Base-by-base conservation (phyloP, 192 early-diverging fungal genomes). In the Coemansia sp. region DNA sequence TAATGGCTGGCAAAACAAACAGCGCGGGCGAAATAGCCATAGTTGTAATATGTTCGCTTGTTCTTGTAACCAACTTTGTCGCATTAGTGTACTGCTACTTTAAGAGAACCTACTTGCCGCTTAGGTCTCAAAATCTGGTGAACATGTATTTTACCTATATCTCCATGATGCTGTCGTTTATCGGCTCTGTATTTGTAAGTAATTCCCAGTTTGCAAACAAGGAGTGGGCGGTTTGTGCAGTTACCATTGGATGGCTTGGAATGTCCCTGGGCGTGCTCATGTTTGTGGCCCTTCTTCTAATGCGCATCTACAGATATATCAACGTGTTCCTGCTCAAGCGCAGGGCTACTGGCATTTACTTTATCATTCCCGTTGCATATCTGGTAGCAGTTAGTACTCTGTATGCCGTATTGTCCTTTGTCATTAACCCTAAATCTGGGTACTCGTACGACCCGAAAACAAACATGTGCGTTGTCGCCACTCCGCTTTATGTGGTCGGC, bases 61-160 rank as follows among this genome's bases (percentile, higher is more conserved):
- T 74, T 4, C 51, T 83, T 7, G 15, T 58, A 8, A 15, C 52
- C 14, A 64, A 83, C 60, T 72, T 68, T 77, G 72, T 35, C 2
- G 55, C 70, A 8, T 60, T 73, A 9, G 55, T 32, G 11, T 83
- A 83, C 38, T 73, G 72, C 48, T 69, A 70, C 58, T 33, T 64
- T 22, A 74, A 67, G 51, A 75, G 80, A 58, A 55, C 61, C 37
- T 83, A 83, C 67, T 36, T 78, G 37, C 80, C 80, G 33, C 33
- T 83, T 8, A 77, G 67, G 57, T 32, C 70, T 5, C 64, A 55
- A 33, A 77, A 83, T 28, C 63, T 83, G n/a, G 34, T 48, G 45
- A 83, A 72, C 41, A 83, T 83, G 75, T 72, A 74, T 32, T 43
- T 83, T 11, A 69, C 80, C 18, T 78, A 64, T 51, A 61, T 69